Base-by-base conservation (phyloP, 2,329 filamentous ascomycete species). In the Tolypocladium tundrense region DNA sequence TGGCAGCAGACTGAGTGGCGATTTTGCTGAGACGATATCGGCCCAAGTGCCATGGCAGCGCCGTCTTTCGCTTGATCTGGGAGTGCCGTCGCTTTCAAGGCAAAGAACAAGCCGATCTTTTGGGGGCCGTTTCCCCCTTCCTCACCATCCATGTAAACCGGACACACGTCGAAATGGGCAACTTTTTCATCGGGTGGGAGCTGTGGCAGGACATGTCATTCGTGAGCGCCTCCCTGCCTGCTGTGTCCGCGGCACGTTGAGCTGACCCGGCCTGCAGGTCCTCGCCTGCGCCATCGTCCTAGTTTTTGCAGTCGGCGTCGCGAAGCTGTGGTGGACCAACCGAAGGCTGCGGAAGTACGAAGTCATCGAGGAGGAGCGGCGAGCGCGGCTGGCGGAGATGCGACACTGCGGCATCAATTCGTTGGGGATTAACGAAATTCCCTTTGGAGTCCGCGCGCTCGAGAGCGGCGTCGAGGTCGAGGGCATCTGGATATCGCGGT, bases 171-270 rank as follows among this genome's bases (percentile, higher is more conserved):
- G 11, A 10, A 19, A 73, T 72, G 67, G 66, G 63, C 55, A 69
- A 67, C 43, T 90, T 91, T 72, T 90, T 88, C 72, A 67, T 77
- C 48, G 78, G 75, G 54, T 96, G 91, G 91, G 77, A 82, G 64
- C 75, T 94, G 66, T 96, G 91, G 91, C 84, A 94, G 78, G 86
- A 96, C 76, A 86, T 96, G 85, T 89, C 86, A 56, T 90, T 96
- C 76, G 91, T 96, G 77, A 79, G 88, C 39, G 11, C 37, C 39
- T 39, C 35, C 27, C 14, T 4, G 19, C 1, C 37, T n/a, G 27
- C 14, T 3, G 16, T n/a, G 40, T 31, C 51, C 16, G 24, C 37
- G 24, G 14, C 39, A 8, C 21, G 1, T 33, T 27, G 35, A 4
- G 39, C 57, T 56, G 24, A 57, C 39, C 33, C 14, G 41, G 42